These are phyloP conservation scores for Mycena galericulata DNA, from an alignment of 768 basidiomycete genomes.

Conservation along the genomic window DNA sequence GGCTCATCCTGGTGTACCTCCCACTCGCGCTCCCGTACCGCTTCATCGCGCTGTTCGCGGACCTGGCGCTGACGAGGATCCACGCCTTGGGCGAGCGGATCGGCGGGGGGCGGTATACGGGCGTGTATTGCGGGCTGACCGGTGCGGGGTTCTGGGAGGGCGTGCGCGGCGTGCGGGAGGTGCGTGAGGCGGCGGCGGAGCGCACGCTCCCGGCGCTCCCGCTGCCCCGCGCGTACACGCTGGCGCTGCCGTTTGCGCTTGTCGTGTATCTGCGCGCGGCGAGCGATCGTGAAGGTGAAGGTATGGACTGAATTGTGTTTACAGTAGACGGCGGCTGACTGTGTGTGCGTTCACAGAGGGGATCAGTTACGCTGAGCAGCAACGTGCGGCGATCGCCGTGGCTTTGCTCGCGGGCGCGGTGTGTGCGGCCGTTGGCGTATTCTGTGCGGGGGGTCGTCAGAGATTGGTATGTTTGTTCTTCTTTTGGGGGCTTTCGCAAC, in stretches of 20 bases:
- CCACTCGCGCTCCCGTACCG: constrained; percentile 66
- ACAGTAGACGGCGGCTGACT: neutral
- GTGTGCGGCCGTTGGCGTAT: constrained; percentile 31
- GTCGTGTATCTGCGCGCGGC: constrained; percentile 91
- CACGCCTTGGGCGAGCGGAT: constrained; percentile 30
- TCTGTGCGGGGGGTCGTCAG: constrained; percentile 33
- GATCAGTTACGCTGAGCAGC: constrained; percentile 31
- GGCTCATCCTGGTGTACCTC: constrained; percentile 6
- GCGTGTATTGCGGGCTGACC: constrained; percentile 69
- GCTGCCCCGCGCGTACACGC: constrained; percentile 69
- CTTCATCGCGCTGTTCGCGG: constrained; percentile 42
- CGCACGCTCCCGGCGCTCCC: constrained; percentile 47
- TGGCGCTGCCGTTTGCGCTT: constrained; percentile 86
- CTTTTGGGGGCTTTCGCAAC: neutral
- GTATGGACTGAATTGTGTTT: neutral
- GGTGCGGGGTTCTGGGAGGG: constrained; percentile 62
- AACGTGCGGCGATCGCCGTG: constrained; percentile 31
- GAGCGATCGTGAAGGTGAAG: constrained; percentile 29
- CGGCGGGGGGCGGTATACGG: constrained; percentile 43
- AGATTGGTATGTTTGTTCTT: constrained; percentile 20
- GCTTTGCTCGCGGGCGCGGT: constrained; percentile 32
- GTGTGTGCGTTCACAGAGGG: constrained; percentile 14
- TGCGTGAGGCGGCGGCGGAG: constrained; percentile 36
- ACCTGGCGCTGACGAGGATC: constrained; percentile 25
- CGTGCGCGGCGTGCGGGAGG: constrained; percentile 48